Evolutionary conservation across 345 rosid species (phyloP), one percentile per base, ranked within the genome.

Genomic region (Syzygium aqueum): DNA sequence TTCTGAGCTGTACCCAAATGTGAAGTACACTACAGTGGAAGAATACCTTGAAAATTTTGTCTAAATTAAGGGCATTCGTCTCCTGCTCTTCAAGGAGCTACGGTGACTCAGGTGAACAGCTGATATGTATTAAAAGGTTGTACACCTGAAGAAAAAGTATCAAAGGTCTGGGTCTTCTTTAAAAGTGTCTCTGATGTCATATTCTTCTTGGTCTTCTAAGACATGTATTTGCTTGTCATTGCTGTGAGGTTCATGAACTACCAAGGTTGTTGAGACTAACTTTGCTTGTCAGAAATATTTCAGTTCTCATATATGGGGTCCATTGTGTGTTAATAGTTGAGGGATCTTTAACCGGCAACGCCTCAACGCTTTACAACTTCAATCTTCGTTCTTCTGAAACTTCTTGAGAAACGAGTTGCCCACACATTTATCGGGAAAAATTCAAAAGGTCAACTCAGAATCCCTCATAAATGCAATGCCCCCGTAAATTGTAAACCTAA

Each of bases 1-100:
- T 54, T 94, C 98, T 54, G 92, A 93, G 95, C 94, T 95, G 53
- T 95, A 94, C 90, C 98, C 96, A 33, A 94, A 95, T 85, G 94
- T 96, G 86, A 92, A 95, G 54, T 93, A 95, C 91, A 93, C 96
- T 16, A 95, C 91, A 3, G 93, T 94, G 84, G 98, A 96, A 9
- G 98, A 97, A 51, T 90, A 85, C 86, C 98, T 97, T 11, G 88
- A 87, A 50, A 88, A 78, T 25, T 95, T 96, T 43, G 94, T 84
- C 85, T 96, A 90, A 88, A 53, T 30, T 5, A 22, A 28, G 22
- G 57, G 33, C 57, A 50, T 40, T 25, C 14, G 4, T 25, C 77
- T 46, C 87, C 49, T 19, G 80, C 16, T 85, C 80, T 23, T 40
- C 53, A 11, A 1, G 87, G 85, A 28, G 85, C 16, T 40, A 33